Evolutionary conservation across 352 stramenopile genomes (phyloP), one percentile per base, ranked within the genome.

Genomic region (Blastocystis sp.): DNA sequence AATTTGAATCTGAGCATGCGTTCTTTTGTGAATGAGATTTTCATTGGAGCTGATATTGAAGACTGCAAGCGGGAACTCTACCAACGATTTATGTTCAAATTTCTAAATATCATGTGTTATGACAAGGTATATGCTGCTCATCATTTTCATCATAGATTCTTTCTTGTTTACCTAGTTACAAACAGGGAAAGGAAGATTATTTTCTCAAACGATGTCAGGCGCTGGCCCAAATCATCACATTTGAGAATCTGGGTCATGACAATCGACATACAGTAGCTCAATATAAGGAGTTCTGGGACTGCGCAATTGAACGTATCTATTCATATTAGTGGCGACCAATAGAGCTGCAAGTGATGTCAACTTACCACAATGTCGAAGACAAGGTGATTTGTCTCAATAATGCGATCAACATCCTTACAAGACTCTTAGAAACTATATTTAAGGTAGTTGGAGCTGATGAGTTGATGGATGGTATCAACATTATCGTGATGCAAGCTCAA

Each of bases 271-370:
- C 71, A 6, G 29, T 67, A 9, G n/a, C 71, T 29, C 71, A 83
- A 54, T 83, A 83, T 49, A 63, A 65, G 21, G 71, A 83, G 43
- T 83, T 83, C 51, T 83, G 71, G 71, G 51, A 83, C 32, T 83
- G 71, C 29, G 71, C 71, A 5, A 66, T 83, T 9, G 71, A 83
- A 43, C 71, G 71, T 83, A 42, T 43, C 14, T 42, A 4, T 80
- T 12, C 16, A 6, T 16, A 3, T 27, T 14, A 3, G 4, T 11
- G 37, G 5, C 46, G 46, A 83, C 2, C 1, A 2, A 14, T 66
- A 83, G 71, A 83, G 49, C 51, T 83, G 43, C 46, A 37, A 27
- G 71, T 83, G 3, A 83, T 83, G 71, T 51, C 71, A 24, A 43
- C 39, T 35, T 83, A 83, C 51, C 71, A 56, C 6, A 65, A 51